phyloP scores from a whole-genome alignment of 2,329 filamentous ascomycete genomes.

The Plectosphaerella plurivora region DNA sequence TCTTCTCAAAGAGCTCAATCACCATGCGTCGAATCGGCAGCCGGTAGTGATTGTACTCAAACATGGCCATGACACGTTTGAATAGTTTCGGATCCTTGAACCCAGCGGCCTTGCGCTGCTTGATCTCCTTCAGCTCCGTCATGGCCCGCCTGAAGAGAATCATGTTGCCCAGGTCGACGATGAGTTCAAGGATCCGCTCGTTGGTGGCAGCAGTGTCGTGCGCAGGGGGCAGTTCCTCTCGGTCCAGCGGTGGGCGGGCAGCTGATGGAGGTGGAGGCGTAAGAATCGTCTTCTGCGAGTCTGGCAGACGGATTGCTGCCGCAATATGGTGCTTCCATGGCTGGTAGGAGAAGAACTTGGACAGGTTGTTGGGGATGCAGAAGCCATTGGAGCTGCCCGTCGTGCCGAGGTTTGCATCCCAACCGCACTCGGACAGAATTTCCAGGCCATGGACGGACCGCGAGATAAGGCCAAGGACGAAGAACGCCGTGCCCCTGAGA shows the following conservation, averaged over 20 bases:
- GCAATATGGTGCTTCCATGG: constrained; percentile 52
- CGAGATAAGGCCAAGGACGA: constrained; percentile 88
- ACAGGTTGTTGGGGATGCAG: constrained; percentile 76
- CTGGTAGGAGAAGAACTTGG: constrained; percentile 69
- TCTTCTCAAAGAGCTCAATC: constrained; percentile 90
- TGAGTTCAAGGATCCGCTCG: constrained; percentile 77
- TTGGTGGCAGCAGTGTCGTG: constrained; percentile 61
- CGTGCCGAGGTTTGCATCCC: constrained; percentile 85
- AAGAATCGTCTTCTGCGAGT: constrained; percentile 48
- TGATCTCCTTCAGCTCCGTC: constrained; percentile 75
- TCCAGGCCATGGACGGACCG: constrained; percentile 88
- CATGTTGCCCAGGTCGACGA: constrained; percentile 87
- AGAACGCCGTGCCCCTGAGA: constrained; percentile 91
- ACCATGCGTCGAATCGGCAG: constrained; percentile 84
- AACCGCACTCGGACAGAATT: constrained; percentile 83
- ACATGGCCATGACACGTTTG: constrained; percentile 74
- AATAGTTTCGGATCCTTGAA: constrained; percentile 79
- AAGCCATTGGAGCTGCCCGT: constrained; percentile 81
- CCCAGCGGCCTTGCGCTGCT: constrained; percentile 66
- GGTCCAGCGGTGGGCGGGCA: constrained; percentile 37
- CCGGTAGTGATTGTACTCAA: constrained; percentile 87
- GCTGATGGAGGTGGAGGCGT: constrained; percentile 36
- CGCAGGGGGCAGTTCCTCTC: constrained; percentile 33
- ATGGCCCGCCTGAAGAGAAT: constrained; percentile 87
- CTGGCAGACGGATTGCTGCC: constrained; percentile 40